These are phyloP conservation scores for Pyronema omphalodes DNA, from an alignment of 495 filamentous ascomycete genomes.

Conservation along the genomic window DNA sequence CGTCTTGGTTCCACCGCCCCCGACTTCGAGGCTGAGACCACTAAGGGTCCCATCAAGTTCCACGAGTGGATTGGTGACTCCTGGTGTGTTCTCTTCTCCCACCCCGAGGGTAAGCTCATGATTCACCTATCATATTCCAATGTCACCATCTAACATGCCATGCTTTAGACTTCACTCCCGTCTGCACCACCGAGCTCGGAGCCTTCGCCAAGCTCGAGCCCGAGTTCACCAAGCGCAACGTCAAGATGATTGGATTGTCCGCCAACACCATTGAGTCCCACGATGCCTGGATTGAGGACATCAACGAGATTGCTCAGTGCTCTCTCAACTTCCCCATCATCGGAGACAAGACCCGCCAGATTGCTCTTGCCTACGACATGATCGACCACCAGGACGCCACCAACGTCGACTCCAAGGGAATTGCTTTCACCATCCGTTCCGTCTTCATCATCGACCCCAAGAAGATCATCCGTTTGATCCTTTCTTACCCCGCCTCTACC, in stretches of 20 bases:
- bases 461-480: slow-evolving; percentile 91
- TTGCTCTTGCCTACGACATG: slow-evolving; percentile 91
- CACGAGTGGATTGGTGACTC: slow-evolving; percentile 89
- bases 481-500: slow-evolving; percentile 92
- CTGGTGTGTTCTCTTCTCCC: slow-evolving; percentile 94
- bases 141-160: not conserved
- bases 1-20: slow-evolving; percentile 80
- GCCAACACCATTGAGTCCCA: slow-evolving; percentile 44
- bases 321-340: slow-evolving; percentile 88
- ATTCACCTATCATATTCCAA: slow-evolving; percentile 24
- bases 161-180: slow-evolving; percentile 55
- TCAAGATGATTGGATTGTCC: slow-evolving; percentile 49
- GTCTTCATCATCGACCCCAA: slow-evolving; percentile 98
- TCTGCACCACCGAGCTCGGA: slow-evolving; percentile 64
- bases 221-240: slow-evolving; percentile 42
- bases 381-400: slow-evolving; percentile 66
- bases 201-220: slow-evolving; percentile 45
- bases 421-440: slow-evolving; percentile 95
- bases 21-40: slow-evolving; percentile 87
- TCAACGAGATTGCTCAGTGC: slow-evolving; percentile 41
- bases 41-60: slow-evolving; percentile 82
- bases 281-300: slow-evolving; percentile 44
- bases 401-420: slow-evolving; percentile 89
- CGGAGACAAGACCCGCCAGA: slow-evolving; percentile 85
- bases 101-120: slow-evolving; percentile 47